Percentiles rank a stretch among this genome's conserved stretches.
Conservation (phyloP, 345 rosid species). For the Heritiera fomes region DNA sequence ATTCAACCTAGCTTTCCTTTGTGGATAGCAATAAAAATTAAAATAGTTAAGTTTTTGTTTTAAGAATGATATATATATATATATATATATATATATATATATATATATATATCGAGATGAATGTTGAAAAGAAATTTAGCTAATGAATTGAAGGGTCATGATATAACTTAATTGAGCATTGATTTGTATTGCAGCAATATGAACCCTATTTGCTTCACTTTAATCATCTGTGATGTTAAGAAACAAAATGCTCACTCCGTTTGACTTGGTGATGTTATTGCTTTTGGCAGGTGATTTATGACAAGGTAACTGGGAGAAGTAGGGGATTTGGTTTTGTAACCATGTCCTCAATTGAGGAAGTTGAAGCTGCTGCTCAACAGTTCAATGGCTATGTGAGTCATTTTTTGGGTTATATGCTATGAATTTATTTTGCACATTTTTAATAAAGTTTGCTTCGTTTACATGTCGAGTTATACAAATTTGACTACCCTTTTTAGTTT, state of each 20-base stretch:
- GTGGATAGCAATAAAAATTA: too few relatives aligned
- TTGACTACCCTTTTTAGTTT: neutral
- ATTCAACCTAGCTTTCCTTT: too few relatives aligned
- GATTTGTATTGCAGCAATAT: neutral
- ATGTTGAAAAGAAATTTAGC: neutral
- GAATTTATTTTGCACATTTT: neutral
- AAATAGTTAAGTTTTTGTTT: too few relatives aligned
- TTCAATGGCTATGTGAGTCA: slow-evolving; percentile 89
- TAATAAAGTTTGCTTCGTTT: neutral
- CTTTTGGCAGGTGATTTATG: slow-evolving; percentile 79
- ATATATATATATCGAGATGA: neutral
- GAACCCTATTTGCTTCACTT: neutral
- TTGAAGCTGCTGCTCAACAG: slow-evolving; percentile 73
- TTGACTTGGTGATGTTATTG: slow-evolving; percentile 21
- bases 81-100: too few relatives aligned
- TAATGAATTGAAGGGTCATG: neutral
- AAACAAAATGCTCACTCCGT: neutral
- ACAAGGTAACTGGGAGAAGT: slow-evolving; percentile 90
- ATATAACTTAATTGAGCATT: neutral
- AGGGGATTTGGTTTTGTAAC: slow-evolving; percentile 98
- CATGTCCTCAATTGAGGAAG: slow-evolving; percentile 78
- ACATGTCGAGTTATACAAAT: neutral
- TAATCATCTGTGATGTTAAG: neutral
- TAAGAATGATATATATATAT: too few relatives aligned
- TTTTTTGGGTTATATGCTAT: neutral